Conservation (phyloP, 1,284 basidiomycete genomes). For the Termitomyces sp. region DNA sequence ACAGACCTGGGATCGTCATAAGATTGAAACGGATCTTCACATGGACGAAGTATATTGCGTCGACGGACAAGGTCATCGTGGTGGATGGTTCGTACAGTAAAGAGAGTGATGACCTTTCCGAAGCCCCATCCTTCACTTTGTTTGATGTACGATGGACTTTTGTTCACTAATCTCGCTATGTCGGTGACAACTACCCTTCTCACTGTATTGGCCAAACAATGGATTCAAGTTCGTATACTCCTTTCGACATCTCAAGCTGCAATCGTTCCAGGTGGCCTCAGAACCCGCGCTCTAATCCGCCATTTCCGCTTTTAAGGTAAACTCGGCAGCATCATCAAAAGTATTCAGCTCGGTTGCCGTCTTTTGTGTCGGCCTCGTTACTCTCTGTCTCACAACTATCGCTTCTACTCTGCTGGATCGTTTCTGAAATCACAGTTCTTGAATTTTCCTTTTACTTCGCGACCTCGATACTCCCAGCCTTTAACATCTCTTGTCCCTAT, state of each 20-base stretch:
- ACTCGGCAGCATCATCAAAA: background rate
- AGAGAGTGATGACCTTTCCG: conserved; percentile 29
- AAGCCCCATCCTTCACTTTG: no score
- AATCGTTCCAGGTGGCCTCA: background rate
- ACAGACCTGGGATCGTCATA: conserved; percentile 93
- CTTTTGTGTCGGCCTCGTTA: background rate
- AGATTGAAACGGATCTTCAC: conserved; percentile 90
- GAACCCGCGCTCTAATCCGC: background rate
- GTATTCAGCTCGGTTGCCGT: background rate
- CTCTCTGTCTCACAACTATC: background rate
- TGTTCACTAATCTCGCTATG: background rate
- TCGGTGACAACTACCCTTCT: background rate
- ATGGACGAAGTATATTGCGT: conserved; percentile 99
- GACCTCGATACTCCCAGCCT: background rate
- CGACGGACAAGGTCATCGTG: conserved; percentile 96
- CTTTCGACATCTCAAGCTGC: background rate
- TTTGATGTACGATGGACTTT: background rate
- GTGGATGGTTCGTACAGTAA: conserved; percentile 75
- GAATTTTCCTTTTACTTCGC: background rate
- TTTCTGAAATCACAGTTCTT: background rate
- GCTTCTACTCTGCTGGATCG: background rate
- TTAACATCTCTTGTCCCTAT: no score
- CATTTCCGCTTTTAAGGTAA: background rate
- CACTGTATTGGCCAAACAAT: background rate
- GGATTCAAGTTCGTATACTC: background rate